phyloP scores from a whole-genome alignment of 2,329 filamentous ascomycete genomes.

The Magnaporthiopsis incrustans region DNA sequence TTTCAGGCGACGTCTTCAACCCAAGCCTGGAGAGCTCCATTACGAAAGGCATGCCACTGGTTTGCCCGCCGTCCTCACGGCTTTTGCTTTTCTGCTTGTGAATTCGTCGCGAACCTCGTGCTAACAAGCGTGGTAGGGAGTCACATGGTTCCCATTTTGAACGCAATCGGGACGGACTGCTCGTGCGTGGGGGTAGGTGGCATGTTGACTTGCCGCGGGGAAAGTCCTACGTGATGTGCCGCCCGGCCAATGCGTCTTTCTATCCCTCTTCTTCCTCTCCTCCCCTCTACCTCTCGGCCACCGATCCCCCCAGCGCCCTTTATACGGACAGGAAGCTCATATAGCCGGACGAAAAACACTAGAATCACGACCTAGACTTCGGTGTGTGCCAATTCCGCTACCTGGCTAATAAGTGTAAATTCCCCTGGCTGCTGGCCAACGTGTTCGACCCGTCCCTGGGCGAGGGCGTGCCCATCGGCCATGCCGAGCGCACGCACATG shows the following conservation, averaged over 20 bases:
- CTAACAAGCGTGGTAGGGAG: slow-evolving; percentile 35
- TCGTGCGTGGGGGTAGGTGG: slow-evolving; percentile 58
- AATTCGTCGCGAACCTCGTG: not conserved
- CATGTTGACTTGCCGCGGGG: not conserved
- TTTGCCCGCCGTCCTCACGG: not conserved
- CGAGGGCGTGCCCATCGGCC: slow-evolving; percentile 63
- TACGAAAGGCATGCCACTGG: slow-evolving; percentile 64
- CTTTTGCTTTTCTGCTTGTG: not conserved
- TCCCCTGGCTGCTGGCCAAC: slow-evolving; percentile 87
- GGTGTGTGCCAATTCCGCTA: slow-evolving; percentile 73
- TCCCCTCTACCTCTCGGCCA: not conserved
- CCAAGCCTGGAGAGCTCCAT: slow-evolving; percentile 82
- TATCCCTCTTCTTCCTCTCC: not conserved
- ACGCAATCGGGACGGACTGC: slow-evolving; percentile 66
- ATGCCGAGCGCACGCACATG: slow-evolving; percentile 68
- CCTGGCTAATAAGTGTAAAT: slow-evolving; percentile 65
- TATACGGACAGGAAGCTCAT: slow-evolving; percentile 5
- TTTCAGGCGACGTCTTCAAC: slow-evolving; percentile 90
- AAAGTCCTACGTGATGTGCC: not conserved
- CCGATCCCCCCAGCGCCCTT: not conserved
- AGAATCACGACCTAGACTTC: slow-evolving; percentile 89
- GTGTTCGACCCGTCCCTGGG: slow-evolving; percentile 78
- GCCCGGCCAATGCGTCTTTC: slow-evolving; percentile 30
- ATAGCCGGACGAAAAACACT: slow-evolving; percentile 21
- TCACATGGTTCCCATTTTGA: slow-evolving; percentile 84